A percentile compares a stretch with the other conserved stretches of the same genome.
Conservation (phyloP, 2,329 filamentous ascomycete genomes). For the Sporothrix brunneoviolacea region DNA sequence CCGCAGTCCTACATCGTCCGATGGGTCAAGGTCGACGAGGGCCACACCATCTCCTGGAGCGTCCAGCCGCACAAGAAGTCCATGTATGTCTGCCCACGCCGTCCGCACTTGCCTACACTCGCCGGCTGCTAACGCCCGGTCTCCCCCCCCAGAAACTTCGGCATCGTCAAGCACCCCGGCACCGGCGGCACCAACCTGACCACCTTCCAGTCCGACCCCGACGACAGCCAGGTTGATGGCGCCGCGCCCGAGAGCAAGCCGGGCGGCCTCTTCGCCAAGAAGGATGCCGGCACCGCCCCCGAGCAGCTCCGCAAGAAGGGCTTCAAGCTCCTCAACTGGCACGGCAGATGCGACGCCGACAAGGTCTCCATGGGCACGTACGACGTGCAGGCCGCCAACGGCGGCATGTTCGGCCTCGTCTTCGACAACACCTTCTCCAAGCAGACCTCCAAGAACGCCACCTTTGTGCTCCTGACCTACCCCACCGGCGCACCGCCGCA, state of each 20-base stretch:
- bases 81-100: constrained; percentile 46
- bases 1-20: constrained; percentile 90
- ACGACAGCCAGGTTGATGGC: constrained; percentile 37
- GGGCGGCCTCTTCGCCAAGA: constrained; percentile 45
- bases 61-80: constrained; percentile 97
- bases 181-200: constrained; percentile 49
- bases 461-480: constrained; percentile 90
- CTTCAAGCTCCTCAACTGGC: constrained; percentile 70
- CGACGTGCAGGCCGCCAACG: constrained; percentile 66
- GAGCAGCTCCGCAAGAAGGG: constrained; percentile 60
- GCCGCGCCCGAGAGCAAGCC: constrained; percentile 36
- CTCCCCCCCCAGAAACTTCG: constrained; percentile 64
- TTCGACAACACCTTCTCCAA: constrained; percentile 99
- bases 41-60: constrained; percentile 94
- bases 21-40: constrained; percentile 87
- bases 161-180: constrained; percentile 94
- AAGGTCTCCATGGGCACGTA: constrained; percentile 88
- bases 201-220: constrained; percentile 36
- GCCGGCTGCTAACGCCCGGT: not conserved
- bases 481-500: constrained; percentile 75
- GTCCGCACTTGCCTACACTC: constrained; percentile 1
- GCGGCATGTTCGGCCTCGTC: constrained; percentile 91
- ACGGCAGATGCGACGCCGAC: constrained; percentile 93
- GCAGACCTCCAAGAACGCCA: constrained; percentile 87
- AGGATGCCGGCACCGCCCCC: constrained; percentile 54